Base-by-base conservation (phyloP, 495 filamentous ascomycete genomes). In the Hypoxylon intermedium region DNA sequence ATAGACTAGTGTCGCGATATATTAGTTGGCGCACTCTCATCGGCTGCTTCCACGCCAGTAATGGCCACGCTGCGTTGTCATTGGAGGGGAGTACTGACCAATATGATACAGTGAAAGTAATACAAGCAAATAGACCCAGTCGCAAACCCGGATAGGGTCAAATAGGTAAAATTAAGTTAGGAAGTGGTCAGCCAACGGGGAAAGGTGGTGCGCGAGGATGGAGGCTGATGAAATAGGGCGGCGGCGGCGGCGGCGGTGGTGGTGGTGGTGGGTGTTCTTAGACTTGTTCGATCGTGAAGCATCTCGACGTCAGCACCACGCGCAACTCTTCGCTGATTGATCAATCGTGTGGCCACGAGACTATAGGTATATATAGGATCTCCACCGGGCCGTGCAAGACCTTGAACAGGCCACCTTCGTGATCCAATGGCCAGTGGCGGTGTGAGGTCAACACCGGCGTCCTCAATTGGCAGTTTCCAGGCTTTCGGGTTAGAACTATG, bases 31-130 rank as follows among this genome's bases (percentile, higher is more conserved):
- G 42, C 49, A 42, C 55, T 42, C 46, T 65, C 60, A 43, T 46
- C 43, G 56, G 44, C 37, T 33, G 56, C 36, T 42, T 37, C 55
- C 6, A 46, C 40, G 26, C 45, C 47, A 41, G 40, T 41, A 48
- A 45, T 21, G 45, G 47, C 31, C 28, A 34, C 20, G 38, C 34
- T 20, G 44, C 44, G 45, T 33, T 37, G 51, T 66, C 57, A 75
- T 74, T 77, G 72, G 75, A 74, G 44, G 68, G 53, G 46, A 26
- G 12, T 53, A 77, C 77, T 78, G 72, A 80, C 77, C 76, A 79
- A 77, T 80, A 79, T 80, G 74, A 77, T 77, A 80, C 75, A 77
- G 64, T 28, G 52, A 62, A 69, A 58, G 63, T 57, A 65, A 58
- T 67, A 68, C 55, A 69, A 38, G 31, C 30, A 51, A 52, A 47